Base-by-base conservation (phyloP, 495 filamentous ascomycete genomes). In the Hyaloscypha variabilis region DNA sequence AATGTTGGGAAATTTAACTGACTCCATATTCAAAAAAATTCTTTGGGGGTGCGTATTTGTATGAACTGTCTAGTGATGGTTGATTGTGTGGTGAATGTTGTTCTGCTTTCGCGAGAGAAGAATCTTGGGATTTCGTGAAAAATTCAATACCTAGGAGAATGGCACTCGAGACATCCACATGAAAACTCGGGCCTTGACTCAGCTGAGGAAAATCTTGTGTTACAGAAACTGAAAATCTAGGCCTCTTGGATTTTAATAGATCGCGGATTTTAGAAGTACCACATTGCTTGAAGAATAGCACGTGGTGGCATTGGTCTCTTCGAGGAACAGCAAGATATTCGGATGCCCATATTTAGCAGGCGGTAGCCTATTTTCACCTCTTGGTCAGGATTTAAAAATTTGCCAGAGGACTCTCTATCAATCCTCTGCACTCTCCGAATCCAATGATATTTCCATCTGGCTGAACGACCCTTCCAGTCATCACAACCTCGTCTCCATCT, bases 381-480 rank as follows among this genome's bases (percentile, higher is more conserved):
- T 36, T 36, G 13, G 31, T 13, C 31, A 5, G 31, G 13, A 5
- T 56, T 56, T 56, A 56, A 14, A 26, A 24, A 26, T 56, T 26
- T 26, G 53, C n/a, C 23, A 56, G 26, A 29, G 53, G n/a, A 26
- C 53, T 56, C 28, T 56, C 53, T 29, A 56, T 24, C 26, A 56
- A 6, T 29, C 53, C 53, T 56, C 53, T n/a, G 25, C 53, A 56
- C 23, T 56, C 53, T 26, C 53, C 53, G 26, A 56, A 56, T 29
- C 53, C 53, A 56, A 29, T 24, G 10, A 29, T 26, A 56, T 8
- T 56, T 29, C 53, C 53, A 26, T 56, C 53, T 24, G 11, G 53
- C 26, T 6, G 23, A n/a, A 58, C 56, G 3, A 58, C 30, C 56
- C 23, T 34, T 58, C 56, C 28, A 58, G 53, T 29, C 53, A 56